Evolutionary conservation across 1,139 yeast genomes (phyloP).

Genomic region (Taphrina betulina): DNA sequence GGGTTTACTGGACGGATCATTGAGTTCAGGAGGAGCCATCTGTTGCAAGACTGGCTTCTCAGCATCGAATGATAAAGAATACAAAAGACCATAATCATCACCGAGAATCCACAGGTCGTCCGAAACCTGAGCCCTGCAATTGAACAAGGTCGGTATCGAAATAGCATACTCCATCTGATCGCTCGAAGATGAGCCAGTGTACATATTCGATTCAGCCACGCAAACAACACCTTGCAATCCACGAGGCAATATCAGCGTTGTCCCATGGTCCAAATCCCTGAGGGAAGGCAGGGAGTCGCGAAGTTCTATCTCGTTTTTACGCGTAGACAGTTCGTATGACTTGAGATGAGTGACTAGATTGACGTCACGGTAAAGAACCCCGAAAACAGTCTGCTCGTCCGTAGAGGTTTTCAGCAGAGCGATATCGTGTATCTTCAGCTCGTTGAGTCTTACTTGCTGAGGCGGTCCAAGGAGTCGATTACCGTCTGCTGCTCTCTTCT

Average conservation of each 20-base stretch:
- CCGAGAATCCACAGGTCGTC: slow-evolving; percentile 36
- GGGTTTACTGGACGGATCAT: slow-evolving; percentile 35
- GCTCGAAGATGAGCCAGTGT: slow-evolving; percentile 12
- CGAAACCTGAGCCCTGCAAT: slow-evolving; percentile 35
- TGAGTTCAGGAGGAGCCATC: slow-evolving; percentile 11
- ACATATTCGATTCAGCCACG: slow-evolving; percentile 36
- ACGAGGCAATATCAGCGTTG: slow-evolving; percentile 34
- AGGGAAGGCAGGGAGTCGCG: slow-evolving; percentile 3
- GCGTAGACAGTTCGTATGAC: slow-evolving; percentile 36
- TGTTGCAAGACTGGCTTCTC: slow-evolving; percentile 7
- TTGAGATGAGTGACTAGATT: slow-evolving; percentile 36
- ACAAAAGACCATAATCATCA: slow-evolving; percentile 38
- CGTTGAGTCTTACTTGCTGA: slow-evolving; percentile 37
- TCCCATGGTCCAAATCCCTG: slow-evolving; percentile 36
- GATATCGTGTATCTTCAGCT: slow-evolving; percentile 37
- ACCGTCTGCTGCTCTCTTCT: slow-evolving; percentile 11
- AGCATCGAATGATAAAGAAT: slow-evolving; percentile 33
- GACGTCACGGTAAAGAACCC: slow-evolving; percentile 38
- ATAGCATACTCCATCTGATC: slow-evolving; percentile 34
- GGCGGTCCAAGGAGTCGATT: slow-evolving; percentile 34
- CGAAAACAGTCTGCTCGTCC: no score
- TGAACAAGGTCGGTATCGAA: slow-evolving; percentile 36
- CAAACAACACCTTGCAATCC: slow-evolving; percentile 35
- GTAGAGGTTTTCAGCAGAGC: slow-evolving; percentile 36
- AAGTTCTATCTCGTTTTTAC: slow-evolving; percentile 26